Conservation (phyloP, 495 filamentous ascomycete genomes). For the Trichocladium uniseriatum region DNA sequence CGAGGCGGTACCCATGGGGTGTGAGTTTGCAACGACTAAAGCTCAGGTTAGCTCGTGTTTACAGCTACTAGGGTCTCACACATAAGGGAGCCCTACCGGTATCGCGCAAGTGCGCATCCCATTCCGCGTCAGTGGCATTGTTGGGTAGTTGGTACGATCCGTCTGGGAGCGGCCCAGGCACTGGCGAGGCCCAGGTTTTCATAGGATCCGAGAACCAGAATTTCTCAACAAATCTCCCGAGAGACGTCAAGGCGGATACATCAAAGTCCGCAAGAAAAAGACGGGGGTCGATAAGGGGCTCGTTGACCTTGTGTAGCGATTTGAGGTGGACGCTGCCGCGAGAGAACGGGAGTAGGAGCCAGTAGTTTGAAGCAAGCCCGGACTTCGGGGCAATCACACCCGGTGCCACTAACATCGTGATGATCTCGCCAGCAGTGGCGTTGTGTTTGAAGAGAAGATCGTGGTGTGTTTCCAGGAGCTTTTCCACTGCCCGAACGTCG, state of each 20-base stretch:
- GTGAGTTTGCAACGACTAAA: not conserved
- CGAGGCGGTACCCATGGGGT: not conserved
- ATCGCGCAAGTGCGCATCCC: not conserved
- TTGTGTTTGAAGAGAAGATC: not conserved
- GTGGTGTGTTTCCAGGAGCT: not conserved
- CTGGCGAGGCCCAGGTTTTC: not conserved
- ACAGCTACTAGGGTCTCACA: not conserved
- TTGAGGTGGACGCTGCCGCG: not conserved
- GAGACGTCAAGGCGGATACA: not conserved
- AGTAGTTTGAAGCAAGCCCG: not conserved
- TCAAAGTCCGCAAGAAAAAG: slow-evolving; percentile 1
- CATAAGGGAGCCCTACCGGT: not conserved
- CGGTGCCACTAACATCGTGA: not conserved
- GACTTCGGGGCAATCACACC: too few species aligned
- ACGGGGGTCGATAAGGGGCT: not conserved
- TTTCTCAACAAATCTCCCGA: not conserved
- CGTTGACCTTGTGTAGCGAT: not conserved
- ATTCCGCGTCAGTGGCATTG: not conserved
- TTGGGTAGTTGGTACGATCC: too few species aligned
- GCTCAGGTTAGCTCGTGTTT: not conserved
- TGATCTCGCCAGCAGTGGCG: not conserved
- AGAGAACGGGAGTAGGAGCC: not conserved
- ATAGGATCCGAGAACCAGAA: not conserved
- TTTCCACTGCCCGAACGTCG: not conserved
- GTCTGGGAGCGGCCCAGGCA: not conserved